phyloP scores from a whole-genome alignment of 2,329 filamentous ascomycete species.

The Aspergillus clavatus region DNA sequence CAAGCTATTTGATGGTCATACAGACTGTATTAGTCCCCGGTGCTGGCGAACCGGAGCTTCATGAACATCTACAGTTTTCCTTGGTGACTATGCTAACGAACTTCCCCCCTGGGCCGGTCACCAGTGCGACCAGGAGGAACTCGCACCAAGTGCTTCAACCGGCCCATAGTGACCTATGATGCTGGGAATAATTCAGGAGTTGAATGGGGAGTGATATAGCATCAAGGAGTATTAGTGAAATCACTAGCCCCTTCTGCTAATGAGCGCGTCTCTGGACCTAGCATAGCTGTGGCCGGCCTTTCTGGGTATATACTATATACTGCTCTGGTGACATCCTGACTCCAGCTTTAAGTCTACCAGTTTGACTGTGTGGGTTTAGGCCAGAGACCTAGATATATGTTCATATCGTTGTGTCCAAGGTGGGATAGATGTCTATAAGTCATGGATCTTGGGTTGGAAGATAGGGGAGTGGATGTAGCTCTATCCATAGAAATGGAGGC shows the following conservation, averaged over 20 bases:
- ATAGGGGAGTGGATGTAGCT: conserved; percentile 13
- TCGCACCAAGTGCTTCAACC: conserved; percentile 10
- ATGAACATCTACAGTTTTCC: conserved; percentile 13
- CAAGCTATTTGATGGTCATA: conserved; percentile 41
- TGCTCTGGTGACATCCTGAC: conserved; percentile 46
- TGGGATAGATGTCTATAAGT: conserved; percentile 44
- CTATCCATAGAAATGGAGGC: conserved; percentile 11
- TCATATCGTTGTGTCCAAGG: conserved; percentile 39
- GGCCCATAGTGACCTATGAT: conserved; percentile 5
- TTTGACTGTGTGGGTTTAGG: conserved; percentile 36
- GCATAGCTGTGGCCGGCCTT: conserved; percentile 45
- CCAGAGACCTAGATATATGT: conserved; percentile 34
- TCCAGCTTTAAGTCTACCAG: conserved; percentile 23
- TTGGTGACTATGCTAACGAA: conserved; percentile 12
- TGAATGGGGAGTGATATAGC: conserved; percentile 1
- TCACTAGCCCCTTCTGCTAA: neutral
- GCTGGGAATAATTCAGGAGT: conserved; percentile 4
- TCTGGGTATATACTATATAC: conserved; percentile 39
- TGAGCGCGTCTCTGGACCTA: neutral
- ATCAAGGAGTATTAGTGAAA: neutral
- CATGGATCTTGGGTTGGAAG: conserved; percentile 28
- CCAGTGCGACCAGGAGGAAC: neutral
- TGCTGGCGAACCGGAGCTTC: conserved; percentile 1
- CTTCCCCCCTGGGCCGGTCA: conserved; percentile 12
- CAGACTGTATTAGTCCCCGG: conserved; percentile 2